phyloP scores from a whole-genome alignment of 176 grass and related monocot species.

The Oryza longistaminata region DNA sequence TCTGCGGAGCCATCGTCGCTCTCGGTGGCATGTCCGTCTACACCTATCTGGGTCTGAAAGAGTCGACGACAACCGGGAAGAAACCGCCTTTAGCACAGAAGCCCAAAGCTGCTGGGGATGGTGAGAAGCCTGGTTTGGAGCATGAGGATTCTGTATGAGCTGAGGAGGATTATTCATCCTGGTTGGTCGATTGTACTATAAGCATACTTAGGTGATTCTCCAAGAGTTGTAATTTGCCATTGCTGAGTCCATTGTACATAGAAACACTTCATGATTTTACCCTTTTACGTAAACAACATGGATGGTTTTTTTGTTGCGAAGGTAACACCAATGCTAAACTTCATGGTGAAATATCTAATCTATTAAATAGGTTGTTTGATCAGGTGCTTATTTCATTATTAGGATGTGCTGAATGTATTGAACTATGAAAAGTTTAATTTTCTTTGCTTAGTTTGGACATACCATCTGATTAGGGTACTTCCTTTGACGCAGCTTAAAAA shows the following conservation, averaged over 20 bases:
- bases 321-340: constrained; percentile 45
- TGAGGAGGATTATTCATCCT: neutral
- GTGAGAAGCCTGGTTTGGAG: constrained; percentile 37
- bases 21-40: constrained; percentile 89
- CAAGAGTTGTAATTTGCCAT: neutral
- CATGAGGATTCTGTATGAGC: constrained; percentile 54
- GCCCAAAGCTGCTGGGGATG: constrained; percentile 35
- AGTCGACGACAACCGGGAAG: constrained; percentile 32
- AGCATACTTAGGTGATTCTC: neutral
- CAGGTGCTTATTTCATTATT: neutral
- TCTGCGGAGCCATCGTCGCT: constrained; percentile 70
- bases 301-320: constrained; percentile 99
- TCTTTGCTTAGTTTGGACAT: neutral
- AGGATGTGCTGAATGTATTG: constrained; percentile 16
- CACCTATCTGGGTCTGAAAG: constrained; percentile 66
- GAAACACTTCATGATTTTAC: neutral
- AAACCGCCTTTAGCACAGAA: constrained; percentile 38
- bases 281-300: constrained; percentile 90
- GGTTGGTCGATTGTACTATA: neutral
- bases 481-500: constrained; percentile 70
- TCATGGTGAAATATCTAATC: neutral
- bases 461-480: neutral
- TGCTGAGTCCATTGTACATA: neutral
- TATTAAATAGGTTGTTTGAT: constrained; percentile 11
- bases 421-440: neutral